Evolutionary conservation across 169 alveolate genomes (phyloP).

Genomic region (Eimeria brunetti): DNA sequence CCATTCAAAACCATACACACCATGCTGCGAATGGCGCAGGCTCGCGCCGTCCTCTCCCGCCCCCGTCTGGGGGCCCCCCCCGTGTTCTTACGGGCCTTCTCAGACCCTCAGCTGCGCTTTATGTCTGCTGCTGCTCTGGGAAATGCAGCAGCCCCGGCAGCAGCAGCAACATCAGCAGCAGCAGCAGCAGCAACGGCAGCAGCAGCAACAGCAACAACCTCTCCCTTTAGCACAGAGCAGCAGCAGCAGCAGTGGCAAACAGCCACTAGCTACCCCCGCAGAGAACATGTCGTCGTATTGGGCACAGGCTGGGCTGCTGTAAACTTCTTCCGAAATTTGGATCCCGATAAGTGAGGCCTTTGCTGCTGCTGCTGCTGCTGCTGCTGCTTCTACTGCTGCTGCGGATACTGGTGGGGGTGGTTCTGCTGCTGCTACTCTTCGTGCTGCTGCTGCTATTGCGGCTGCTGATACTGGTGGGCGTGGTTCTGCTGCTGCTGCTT

Average conservation of each 20-base stretch:
- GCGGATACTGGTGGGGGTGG: background rate
- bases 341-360: slow-evolving; percentile 41
- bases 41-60: background rate
- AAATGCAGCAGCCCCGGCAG: background rate
- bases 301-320: slow-evolving; percentile 84
- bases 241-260: slow-evolving; percentile 25
- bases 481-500: too few relatives aligned
- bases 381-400: background rate
- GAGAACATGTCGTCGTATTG: slow-evolving; percentile 76
- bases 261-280: background rate
- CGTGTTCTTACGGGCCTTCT: too few relatives aligned
- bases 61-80: background rate
- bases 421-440: background rate
- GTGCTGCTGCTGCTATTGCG: too few relatives aligned
- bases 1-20: too few relatives aligned
- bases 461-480: too few relatives aligned
- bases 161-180: slow-evolving; percentile 31
- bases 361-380: background rate
- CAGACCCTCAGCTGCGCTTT: background rate
- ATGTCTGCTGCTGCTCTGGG: background rate
- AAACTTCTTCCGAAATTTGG: slow-evolving; percentile 70
- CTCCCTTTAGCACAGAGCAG: background rate
- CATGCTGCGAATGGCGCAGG: background rate
- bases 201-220: slow-evolving; percentile 1
- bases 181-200: slow-evolving; percentile 28